Evolutionary conservation across 345 rosid species (phyloP).

Genomic region (Zanthoxylum bungeanum): DNA sequence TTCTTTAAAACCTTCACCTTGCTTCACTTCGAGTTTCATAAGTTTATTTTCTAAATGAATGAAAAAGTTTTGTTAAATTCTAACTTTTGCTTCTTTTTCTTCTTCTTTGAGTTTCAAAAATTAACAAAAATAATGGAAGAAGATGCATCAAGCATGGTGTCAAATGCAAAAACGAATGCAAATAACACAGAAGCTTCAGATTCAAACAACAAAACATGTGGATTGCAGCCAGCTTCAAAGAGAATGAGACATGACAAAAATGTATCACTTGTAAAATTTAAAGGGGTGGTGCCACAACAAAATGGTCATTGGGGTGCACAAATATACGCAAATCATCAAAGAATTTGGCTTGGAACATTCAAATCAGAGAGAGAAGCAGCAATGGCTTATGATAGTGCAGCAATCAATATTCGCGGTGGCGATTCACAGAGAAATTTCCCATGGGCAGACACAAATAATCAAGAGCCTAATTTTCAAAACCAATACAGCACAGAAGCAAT

Average conservation of each 20-base stretch:
- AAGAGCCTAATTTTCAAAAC: conserved; percentile 49
- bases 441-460: conserved; percentile 41
- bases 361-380: conserved; percentile 58
- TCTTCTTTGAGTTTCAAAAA: neutral
- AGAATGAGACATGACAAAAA: neutral
- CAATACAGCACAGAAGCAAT: conserved; percentile 32
- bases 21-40: neutral
- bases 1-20: neutral
- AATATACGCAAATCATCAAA: conserved; percentile 47
- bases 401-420: conserved; percentile 42
- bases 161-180: conserved; percentile 15
- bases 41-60: neutral
- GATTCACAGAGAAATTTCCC: conserved; percentile 56
- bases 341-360: conserved; percentile 75
- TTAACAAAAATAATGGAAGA: conserved; percentile 17
- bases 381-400: conserved; percentile 59
- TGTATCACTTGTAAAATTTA: conserved; percentile 23
- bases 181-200: conserved; percentile 21
- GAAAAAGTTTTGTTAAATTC: too few relatives aligned
- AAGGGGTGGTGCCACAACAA: conserved; percentile 57
- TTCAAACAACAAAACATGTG: conserved; percentile 14
- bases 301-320: conserved; percentile 72
- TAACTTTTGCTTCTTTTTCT: neutral
- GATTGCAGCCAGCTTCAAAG: neutral
- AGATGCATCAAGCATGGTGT: conserved; percentile 29